phyloP scores from a whole-genome alignment of 2,329 filamentous ascomycete genomes.

The Arthroderma sp. region DNA sequence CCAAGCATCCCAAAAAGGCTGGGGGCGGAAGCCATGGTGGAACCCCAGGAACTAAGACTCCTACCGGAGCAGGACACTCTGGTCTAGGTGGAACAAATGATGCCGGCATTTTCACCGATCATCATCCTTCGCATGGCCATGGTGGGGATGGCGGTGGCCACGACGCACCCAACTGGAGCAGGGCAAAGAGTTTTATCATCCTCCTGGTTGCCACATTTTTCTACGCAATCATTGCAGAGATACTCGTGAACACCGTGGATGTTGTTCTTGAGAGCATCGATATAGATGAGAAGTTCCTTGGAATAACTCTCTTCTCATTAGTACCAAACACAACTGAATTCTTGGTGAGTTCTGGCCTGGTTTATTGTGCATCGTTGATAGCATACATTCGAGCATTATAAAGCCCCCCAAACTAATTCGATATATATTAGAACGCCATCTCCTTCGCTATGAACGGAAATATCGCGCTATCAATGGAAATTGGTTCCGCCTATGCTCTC shows the following conservation, averaged over 20 bases:
- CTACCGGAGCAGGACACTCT: slow-evolving; percentile 28
- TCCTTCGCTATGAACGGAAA: slow-evolving; percentile 99
- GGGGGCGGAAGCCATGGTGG: slow-evolving; percentile 20
- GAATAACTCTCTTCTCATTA: slow-evolving; percentile 89
- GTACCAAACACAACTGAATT: slow-evolving; percentile 99
- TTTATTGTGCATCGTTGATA: neutral
- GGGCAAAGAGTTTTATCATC: slow-evolving; percentile 78
- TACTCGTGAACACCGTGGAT: slow-evolving; percentile 91
- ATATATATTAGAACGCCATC: slow-evolving; percentile 63
- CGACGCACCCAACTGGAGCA: slow-evolving; percentile 97
- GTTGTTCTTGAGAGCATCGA: slow-evolving; percentile 82
- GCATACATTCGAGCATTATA: neutral
- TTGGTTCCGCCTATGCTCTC: slow-evolving; percentile 89
- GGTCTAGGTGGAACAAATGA: slow-evolving; percentile 34
- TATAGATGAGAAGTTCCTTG: slow-evolving; percentile 93
- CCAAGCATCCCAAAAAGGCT: slow-evolving; percentile 39
- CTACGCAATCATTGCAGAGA: slow-evolving; percentile 95
- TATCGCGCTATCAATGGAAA: slow-evolving; percentile 97
- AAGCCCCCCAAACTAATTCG: neutral
- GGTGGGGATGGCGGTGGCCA: slow-evolving; percentile 50
- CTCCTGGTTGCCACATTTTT: slow-evolving; percentile 77
- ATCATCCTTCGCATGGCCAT: slow-evolving; percentile 25
- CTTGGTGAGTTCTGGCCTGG: slow-evolving; percentile 47
- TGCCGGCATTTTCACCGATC: slow-evolving; percentile 16
- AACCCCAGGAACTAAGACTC: slow-evolving; percentile 24